Conservation (phyloP, 345 rosid species). For the Raphanus sativus region DNA sequence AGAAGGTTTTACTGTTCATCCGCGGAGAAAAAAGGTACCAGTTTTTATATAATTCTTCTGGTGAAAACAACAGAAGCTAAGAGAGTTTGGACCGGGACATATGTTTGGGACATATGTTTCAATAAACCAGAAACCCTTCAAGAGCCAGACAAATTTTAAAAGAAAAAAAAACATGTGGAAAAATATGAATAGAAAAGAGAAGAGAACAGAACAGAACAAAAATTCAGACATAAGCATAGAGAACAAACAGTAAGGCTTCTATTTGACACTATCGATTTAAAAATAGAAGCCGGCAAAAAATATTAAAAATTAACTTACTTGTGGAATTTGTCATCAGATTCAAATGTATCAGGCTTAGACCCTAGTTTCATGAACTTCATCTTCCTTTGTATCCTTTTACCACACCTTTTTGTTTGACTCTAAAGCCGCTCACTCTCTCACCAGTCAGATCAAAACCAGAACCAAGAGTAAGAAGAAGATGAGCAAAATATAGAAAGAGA, state of each 20-base stretch:
- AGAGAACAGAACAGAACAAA: constrained; percentile 12
- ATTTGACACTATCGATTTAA: constrained; percentile 18
- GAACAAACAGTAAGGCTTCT: constrained; percentile 25
- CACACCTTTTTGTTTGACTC: constrained; percentile 14
- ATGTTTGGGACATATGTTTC: constrained; percentile 15
- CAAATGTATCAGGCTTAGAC: constrained; percentile 85
- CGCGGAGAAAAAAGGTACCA: background rate
- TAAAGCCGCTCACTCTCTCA: constrained; percentile 5
- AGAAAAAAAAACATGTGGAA: constrained; percentile 21
- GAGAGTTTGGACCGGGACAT: constrained; percentile 1
- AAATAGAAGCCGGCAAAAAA: background rate
- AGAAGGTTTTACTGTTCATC: background rate
- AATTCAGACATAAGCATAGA: constrained; percentile 30
- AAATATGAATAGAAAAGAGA: constrained; percentile 34
- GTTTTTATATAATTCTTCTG: background rate
- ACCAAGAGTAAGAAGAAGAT: background rate
- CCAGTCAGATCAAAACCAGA: constrained; percentile 6
- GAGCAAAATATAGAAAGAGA: background rate
- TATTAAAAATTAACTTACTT: constrained; percentile 45
- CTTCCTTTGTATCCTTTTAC: constrained; percentile 26
- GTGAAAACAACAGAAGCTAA: background rate
- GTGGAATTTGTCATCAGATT: constrained; percentile 66
- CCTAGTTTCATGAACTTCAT: constrained; percentile 99
- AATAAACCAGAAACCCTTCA: background rate
- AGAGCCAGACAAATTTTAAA: constrained; percentile 12